A percentile compares a stretch with the other conserved stretches of the same genome.
Evolutionary conservation across 2,329 filamentous ascomycete species (phyloP).

Genomic region (Cadophora gregata): DNA sequence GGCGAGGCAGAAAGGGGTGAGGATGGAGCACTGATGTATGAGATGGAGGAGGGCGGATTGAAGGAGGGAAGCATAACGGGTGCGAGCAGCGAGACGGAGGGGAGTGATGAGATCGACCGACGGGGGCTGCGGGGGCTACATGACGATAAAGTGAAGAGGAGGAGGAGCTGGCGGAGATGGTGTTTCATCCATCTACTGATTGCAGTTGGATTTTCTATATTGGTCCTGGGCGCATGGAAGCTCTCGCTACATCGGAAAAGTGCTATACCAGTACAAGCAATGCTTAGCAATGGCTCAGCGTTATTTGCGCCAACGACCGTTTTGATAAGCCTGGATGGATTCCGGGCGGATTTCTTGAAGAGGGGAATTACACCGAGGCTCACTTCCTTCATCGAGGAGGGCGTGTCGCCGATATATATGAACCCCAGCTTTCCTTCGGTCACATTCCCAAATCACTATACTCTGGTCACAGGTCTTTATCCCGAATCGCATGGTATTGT

Average conservation of each 20-base stretch:
- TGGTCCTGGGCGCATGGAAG: constrained; percentile 64
- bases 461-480: constrained; percentile 87
- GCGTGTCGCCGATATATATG: constrained; percentile 93
- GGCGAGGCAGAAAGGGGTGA: constrained; percentile 65
- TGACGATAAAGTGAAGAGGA: constrained; percentile 55
- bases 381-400: constrained; percentile 75
- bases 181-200: constrained; percentile 59
- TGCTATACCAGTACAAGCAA: constrained; percentile 41
- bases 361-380: constrained; percentile 84
- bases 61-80: constrained; percentile 69
- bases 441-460: constrained; percentile 97
- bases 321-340: constrained; percentile 92
- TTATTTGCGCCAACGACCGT: constrained; percentile 91
- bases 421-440: constrained; percentile 92
- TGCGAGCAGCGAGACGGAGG: constrained; percentile 65
- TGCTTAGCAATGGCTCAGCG: constrained; percentile 82
- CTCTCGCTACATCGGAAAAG: constrained; percentile 55
- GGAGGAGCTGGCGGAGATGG: constrained; percentile 60
- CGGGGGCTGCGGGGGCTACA: constrained; percentile 54
- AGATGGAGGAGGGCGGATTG: constrained; percentile 84
- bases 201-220: constrained; percentile 59
- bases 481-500: constrained; percentile 94
- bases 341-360: constrained; percentile 88
- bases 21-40: constrained; percentile 81
- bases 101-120: constrained; percentile 64